A percentile compares a stretch with the other conserved stretches of the same genome.
These are phyloP conservation scores for Coelastrella sp. DNA, from an alignment of 139 green algal genomes.

Conservation along the genomic window DNA sequence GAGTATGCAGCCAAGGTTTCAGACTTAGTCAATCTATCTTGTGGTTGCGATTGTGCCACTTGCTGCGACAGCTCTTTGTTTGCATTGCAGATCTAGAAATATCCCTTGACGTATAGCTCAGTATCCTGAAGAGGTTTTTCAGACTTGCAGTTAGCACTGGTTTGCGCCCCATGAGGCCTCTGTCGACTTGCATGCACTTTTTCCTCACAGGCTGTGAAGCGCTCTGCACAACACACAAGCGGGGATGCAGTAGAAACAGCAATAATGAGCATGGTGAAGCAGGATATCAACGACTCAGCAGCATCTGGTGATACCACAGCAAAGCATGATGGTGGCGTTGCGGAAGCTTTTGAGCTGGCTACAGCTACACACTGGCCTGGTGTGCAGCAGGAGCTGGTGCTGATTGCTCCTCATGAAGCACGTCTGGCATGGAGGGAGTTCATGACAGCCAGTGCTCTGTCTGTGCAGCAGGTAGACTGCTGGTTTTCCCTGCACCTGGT, in stretches of 20 bases:
- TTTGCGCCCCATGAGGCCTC: background rate
- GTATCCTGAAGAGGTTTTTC: too few relatives aligned
- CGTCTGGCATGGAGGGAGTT: conserved; percentile 83
- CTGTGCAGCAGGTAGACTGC: conserved; percentile 75
- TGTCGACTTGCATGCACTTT: background rate
- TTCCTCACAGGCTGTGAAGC: conserved; percentile 26
- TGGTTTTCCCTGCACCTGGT: background rate
- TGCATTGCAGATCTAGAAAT: too few relatives aligned
- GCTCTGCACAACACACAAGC: background rate
- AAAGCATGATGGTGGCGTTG: background rate
- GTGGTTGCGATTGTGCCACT: too few relatives aligned
- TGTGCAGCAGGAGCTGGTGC: conserved; percentile 47
- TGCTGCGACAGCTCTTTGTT: too few relatives aligned
- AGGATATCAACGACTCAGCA: conserved; percentile 36
- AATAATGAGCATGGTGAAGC: conserved; percentile 43
- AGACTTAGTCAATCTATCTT: too few relatives aligned
- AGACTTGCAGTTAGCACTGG: background rate
- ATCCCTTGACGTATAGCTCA: too few relatives aligned
- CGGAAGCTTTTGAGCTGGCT: conserved; percentile 61
- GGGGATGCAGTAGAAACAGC: conserved; percentile 49
- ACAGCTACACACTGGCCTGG: conserved; percentile 68
- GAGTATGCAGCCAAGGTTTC: background rate
- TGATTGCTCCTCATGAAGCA: conserved; percentile 65
- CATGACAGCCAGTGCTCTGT: conserved; percentile 66
- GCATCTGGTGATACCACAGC: conserved; percentile 12